A percentile compares a stretch with the other conserved stretches of the same genome.
These are phyloP conservation scores for Triangularia verruculosa DNA, from an alignment of 2,329 filamentous ascomycete species.

Conservation along the genomic window DNA sequence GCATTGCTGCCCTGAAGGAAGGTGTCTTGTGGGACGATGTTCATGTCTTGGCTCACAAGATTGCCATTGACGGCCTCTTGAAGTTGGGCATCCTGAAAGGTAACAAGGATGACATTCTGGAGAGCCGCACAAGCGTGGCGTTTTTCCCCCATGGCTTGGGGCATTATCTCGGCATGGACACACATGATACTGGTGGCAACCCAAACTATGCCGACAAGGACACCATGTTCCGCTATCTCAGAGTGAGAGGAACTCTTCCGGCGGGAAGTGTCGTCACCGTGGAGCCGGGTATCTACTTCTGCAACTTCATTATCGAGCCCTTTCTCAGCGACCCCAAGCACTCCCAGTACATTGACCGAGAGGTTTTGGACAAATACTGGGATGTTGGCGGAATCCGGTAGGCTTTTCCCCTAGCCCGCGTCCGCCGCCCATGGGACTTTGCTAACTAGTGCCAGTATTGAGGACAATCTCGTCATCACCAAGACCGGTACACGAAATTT, in stretches of 20 bases:
- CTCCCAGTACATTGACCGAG: constrained; percentile 70
- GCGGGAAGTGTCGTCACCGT: constrained; percentile 86
- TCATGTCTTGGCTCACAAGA: constrained; percentile 73
- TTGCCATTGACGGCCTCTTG: constrained; percentile 78
- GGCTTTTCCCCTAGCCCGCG: constrained; percentile 28
- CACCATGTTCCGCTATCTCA: constrained; percentile 80
- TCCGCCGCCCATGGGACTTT: neutral
- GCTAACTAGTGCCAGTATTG: constrained; percentile 41
- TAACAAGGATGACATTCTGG: constrained; percentile 68
- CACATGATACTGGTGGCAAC: constrained; percentile 81
- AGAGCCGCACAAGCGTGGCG: constrained; percentile 75
- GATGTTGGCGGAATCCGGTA: constrained; percentile 71
- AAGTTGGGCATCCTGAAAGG: constrained; percentile 71
- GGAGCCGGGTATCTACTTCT: constrained; percentile 94
- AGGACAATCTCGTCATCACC: constrained; percentile 65
- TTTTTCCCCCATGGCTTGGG: constrained; percentile 92
- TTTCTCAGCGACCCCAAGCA: constrained; percentile 71
- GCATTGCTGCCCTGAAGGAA: constrained; percentile 68
- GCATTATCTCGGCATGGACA: constrained; percentile 90
- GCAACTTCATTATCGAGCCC: constrained; percentile 80
- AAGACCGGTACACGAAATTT: constrained; percentile 60
- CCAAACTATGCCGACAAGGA: constrained; percentile 77
- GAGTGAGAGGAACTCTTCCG: constrained; percentile 72
- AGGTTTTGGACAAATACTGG: constrained; percentile 76
- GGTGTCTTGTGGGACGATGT: constrained; percentile 79